Conservation (phyloP, 805 yeast species). For the Lachancea fermentati region DNA sequence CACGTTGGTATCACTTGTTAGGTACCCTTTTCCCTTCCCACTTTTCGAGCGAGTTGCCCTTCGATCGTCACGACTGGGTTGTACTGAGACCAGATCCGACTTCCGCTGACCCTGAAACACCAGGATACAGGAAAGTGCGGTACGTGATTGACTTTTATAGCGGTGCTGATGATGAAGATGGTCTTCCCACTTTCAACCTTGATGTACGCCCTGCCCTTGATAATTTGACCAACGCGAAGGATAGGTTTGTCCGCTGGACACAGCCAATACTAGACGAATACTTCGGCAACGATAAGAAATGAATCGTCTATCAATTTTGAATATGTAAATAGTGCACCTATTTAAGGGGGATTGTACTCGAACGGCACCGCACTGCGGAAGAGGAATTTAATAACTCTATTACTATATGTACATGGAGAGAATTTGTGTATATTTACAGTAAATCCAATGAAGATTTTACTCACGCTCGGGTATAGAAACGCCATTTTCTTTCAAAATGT, state of each 20-base stretch:
- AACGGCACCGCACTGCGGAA: too few relatives aligned
- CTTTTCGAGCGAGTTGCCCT: conserved; percentile 79
- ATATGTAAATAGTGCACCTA: too few relatives aligned
- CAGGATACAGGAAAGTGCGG: conserved; percentile 65
- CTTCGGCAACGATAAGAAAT: conserved; percentile 25
- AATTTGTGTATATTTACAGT: neutral
- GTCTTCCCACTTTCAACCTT: conserved; percentile 84
- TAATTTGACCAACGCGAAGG: conserved; percentile 52
- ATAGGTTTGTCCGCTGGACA: conserved; percentile 65
- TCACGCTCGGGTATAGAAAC: conserved; percentile 11
- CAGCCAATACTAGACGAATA: conserved; percentile 66
- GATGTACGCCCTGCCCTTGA: conserved; percentile 97
- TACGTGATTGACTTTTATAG: conserved; percentile 94
- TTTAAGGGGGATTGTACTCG: too few relatives aligned
- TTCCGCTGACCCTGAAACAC: conserved; percentile 28
- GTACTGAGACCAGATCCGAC: conserved; percentile 59
- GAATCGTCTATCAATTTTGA: neutral
- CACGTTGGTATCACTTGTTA: conserved; percentile 58
- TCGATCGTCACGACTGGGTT: conserved; percentile 98
- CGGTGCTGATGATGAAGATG: conserved; percentile 88
- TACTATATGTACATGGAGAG: conserved; percentile 5
- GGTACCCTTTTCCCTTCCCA: conserved; percentile 66
- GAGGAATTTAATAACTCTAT: neutral
- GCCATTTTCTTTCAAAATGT: conserved; percentile 11
- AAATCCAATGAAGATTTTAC: neutral